Percentiles rank a stretch among this genome's conserved stretches.
These are phyloP conservation scores for Arthrobotrys pseudoclavata DNA, from an alignment of 2,329 filamentous ascomycete genomes.

Conservation along the genomic window DNA sequence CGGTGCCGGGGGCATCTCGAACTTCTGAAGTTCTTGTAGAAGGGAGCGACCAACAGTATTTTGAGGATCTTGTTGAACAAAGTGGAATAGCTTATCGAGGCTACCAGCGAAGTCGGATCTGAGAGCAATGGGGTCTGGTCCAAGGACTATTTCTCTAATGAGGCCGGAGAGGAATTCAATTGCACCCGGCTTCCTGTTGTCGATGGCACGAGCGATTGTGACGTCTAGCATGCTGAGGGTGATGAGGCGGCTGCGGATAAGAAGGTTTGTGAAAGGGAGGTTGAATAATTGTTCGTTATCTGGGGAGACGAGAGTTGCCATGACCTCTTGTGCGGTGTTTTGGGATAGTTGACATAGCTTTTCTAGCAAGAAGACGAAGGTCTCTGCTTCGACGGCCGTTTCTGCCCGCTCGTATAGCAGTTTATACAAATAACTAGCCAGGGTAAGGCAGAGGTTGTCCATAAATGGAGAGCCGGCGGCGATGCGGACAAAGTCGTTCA, in stretches of 20 bases:
- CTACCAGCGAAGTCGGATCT: slow-evolving; percentile 64
- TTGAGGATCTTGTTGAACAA: slow-evolving; percentile 63
- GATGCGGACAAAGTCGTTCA: slow-evolving; percentile 54
- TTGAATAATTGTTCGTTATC: slow-evolving; percentile 74
- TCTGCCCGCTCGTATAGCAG: slow-evolving; percentile 67
- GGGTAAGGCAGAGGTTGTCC: slow-evolving; percentile 71
- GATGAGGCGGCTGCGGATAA: slow-evolving; percentile 74
- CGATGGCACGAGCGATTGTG: slow-evolving; percentile 62
- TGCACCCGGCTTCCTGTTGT: slow-evolving; percentile 61
- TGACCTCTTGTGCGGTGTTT: slow-evolving; percentile 69
- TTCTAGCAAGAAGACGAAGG: slow-evolving; percentile 74
- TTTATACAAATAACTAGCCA: slow-evolving; percentile 72
- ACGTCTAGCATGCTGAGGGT: slow-evolving; percentile 72
- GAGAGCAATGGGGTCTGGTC: slow-evolving; percentile 61
- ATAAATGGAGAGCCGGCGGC: slow-evolving; percentile 68
- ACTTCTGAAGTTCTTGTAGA: slow-evolving; percentile 62
- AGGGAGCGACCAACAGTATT: slow-evolving; percentile 61
- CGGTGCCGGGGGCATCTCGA: slow-evolving; percentile 67
- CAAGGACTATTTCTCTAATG: slow-evolving; percentile 62
- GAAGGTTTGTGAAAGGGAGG: slow-evolving; percentile 73
- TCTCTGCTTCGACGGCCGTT: slow-evolving; percentile 73
- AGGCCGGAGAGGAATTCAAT: slow-evolving; percentile 63
- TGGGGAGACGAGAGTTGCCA: slow-evolving; percentile 69
- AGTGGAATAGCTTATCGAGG: slow-evolving; percentile 62
- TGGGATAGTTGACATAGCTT: slow-evolving; percentile 75